Conservation (phyloP, 1,284 basidiomycete genomes). For the Heterobasidion parviporum region DNA sequence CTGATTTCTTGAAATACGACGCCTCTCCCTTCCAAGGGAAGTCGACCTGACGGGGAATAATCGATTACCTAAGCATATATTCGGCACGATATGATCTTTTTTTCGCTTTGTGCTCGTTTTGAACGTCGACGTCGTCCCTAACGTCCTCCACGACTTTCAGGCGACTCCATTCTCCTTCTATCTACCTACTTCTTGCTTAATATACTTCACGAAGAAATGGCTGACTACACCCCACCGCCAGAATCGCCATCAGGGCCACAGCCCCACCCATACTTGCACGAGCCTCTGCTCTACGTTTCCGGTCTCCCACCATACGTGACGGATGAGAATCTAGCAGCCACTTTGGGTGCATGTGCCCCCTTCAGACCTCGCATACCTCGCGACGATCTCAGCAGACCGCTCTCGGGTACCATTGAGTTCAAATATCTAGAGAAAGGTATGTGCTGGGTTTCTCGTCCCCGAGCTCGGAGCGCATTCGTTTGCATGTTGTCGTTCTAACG, state of each 20-base stretch:
- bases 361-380: slow-evolving; percentile 69
- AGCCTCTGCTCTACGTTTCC: slow-evolving; percentile 70
- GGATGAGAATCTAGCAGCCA: slow-evolving; percentile 65
- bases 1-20: not conserved
- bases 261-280: slow-evolving; percentile 71
- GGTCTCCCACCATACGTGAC: slow-evolving; percentile 61
- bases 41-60: not conserved
- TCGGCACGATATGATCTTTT: not conserved
- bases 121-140: not conserved
- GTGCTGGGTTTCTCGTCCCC: slow-evolving; percentile 13
- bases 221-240: not conserved
- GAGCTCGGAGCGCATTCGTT: too few species aligned
- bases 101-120: not conserved
- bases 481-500: too few species aligned
- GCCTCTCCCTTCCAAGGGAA: not conserved
- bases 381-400: slow-evolving; percentile 41
- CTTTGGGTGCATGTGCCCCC: slow-evolving; percentile 65
- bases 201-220: not conserved
- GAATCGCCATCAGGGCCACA: slow-evolving; percentile 12
- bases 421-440: slow-evolving; percentile 70
- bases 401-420: slow-evolving; percentile 71
- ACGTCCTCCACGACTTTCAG: not conserved
- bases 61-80: not conserved
- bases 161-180: not conserved
- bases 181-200: not conserved